Percentiles rank a stretch among this genome's conserved stretches.
These are phyloP conservation scores for Hymenoscyphus repandus DNA, from an alignment of 2,329 filamentous ascomycete genomes.

Conservation along the genomic window DNA sequence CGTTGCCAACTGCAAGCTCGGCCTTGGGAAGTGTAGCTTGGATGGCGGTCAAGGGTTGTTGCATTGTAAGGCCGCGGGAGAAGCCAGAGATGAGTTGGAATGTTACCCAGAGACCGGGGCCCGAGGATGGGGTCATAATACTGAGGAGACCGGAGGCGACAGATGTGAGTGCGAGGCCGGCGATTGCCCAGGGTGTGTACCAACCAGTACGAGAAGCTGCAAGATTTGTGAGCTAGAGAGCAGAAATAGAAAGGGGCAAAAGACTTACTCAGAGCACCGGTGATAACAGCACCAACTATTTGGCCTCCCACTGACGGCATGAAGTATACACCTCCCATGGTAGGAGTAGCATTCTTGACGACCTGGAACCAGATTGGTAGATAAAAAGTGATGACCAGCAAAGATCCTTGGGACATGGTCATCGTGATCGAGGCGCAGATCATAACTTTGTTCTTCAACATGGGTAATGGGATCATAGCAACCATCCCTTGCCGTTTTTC, in stretches of 20 bases:
- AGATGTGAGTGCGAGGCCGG: slow-evolving; percentile 27
- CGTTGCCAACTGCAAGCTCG: slow-evolving; percentile 31
- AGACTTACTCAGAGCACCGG: slow-evolving; percentile 20
- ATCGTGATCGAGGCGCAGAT: slow-evolving; percentile 10
- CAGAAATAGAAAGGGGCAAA: not conserved
- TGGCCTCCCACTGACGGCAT: slow-evolving; percentile 20
- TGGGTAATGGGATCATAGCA: slow-evolving; percentile 30
- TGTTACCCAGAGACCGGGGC: slow-evolving; percentile 17
- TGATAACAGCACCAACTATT: slow-evolving; percentile 14
- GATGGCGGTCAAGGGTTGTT: slow-evolving; percentile 30
- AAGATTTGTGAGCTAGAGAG: slow-evolving; percentile 9
- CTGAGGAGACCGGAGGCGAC: slow-evolving; percentile 33
- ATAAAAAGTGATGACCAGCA: slow-evolving; percentile 20
- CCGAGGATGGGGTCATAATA: slow-evolving; percentile 23
- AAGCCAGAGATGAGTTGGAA: slow-evolving; percentile 24
- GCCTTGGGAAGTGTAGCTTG: slow-evolving; percentile 28
- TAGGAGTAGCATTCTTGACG: slow-evolving; percentile 23
- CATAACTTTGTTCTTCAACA: slow-evolving; percentile 18
- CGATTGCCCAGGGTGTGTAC: slow-evolving; percentile 30
- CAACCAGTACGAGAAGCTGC: slow-evolving; percentile 29
- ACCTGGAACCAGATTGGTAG: slow-evolving; percentile 32
- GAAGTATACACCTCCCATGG: slow-evolving; percentile 24
- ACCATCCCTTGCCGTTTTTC: slow-evolving; percentile 38
- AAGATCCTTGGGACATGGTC: slow-evolving; percentile 9
- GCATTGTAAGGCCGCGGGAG: slow-evolving; percentile 19